A percentile compares a stretch with the other conserved stretches of the same genome.
phyloP scores from a whole-genome alignment of 805 yeast genomes.

The Sugiyamaella boreocaroliniensis region DNA sequence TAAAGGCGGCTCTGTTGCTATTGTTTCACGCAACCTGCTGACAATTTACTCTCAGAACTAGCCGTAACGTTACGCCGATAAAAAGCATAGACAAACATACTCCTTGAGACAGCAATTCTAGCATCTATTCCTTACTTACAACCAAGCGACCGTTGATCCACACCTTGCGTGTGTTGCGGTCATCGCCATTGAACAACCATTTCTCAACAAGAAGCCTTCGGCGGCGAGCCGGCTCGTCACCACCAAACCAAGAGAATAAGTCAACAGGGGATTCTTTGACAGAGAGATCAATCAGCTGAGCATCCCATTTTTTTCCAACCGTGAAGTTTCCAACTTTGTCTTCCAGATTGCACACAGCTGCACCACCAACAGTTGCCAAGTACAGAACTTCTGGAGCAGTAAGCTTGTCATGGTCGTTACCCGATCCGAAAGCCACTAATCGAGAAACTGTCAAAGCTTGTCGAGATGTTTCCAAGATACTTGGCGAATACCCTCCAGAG shows the following conservation, averaged over 20 bases:
- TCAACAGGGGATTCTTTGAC: conserved; percentile 57
- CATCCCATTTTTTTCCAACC: conserved; percentile 76
- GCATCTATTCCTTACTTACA: conserved; percentile 35
- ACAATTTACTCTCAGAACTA: neutral
- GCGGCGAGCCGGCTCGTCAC: conserved; percentile 26
- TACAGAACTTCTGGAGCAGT: conserved; percentile 65
- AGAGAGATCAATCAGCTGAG: conserved; percentile 64
- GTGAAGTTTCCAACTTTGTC: conserved; percentile 61
- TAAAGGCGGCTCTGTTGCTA: neutral
- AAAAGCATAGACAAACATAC: neutral
- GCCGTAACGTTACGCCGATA: neutral
- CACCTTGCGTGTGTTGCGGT: conserved; percentile 72
- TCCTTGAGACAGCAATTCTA: neutral
- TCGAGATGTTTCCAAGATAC: conserved; percentile 57
- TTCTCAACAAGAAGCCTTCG: conserved; percentile 62
- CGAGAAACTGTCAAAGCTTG: conserved; percentile 68
- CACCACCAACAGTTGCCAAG: conserved; percentile 88
- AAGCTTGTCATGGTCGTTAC: conserved; percentile 43
- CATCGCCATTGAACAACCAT: conserved; percentile 94
- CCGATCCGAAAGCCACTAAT: conserved; percentile 55
- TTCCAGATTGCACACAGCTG: conserved; percentile 58
- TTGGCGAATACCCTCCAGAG: conserved; percentile 69
- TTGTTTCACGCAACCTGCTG: neutral
- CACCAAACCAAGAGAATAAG: conserved; percentile 61
- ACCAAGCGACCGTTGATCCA: conserved; percentile 78